A percentile compares a stretch with the other conserved stretches of the same genome.
These are phyloP conservation scores for Fragaria vesca DNA, from an alignment of 306 rosid species.

Conservation along the genomic window DNA sequence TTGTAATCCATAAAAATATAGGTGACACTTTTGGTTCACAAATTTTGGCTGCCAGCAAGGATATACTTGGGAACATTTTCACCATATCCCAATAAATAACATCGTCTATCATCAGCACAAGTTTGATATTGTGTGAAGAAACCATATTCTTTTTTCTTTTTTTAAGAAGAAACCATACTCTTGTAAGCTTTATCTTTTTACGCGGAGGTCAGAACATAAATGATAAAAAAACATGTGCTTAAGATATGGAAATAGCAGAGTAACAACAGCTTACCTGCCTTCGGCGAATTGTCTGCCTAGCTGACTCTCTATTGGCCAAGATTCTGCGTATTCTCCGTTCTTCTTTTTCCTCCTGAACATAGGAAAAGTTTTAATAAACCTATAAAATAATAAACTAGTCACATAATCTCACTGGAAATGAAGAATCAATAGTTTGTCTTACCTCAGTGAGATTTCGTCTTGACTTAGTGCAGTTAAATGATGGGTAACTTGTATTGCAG, in stretches of 20 bases:
- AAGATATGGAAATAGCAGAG: slow-evolving; percentile 5
- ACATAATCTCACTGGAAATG: neutral
- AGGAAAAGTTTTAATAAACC: slow-evolving; percentile 2
- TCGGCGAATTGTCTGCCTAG: slow-evolving; percentile 95
- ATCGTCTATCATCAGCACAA: neutral
- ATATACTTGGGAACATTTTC: neutral
- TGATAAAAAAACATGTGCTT: neutral
- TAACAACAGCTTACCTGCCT: slow-evolving; percentile 61
- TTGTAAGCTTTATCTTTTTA: neutral
- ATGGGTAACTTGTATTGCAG: slow-evolving; percentile 37
- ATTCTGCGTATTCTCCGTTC: slow-evolving; percentile 78
- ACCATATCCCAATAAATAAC: neutral
- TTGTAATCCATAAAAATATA: neutral
- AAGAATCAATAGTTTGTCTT: slow-evolving; percentile 11
- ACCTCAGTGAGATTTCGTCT: slow-evolving; percentile 88
- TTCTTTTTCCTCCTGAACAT: slow-evolving; percentile 81
- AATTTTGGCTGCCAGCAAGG: neutral
- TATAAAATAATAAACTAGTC: neutral
- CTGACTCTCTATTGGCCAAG: slow-evolving; percentile 95
- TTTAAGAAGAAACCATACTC: neutral
- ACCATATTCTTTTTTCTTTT: neutral
- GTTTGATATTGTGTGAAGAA: neutral
- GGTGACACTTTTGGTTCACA: neutral
- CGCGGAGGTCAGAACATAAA: neutral
- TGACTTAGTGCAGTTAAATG: slow-evolving; percentile 52